Evolutionary conservation across 2,329 filamentous ascomycete species (phyloP), one percentile per base, ranked within the genome.

Genomic region (Phyllosticta ampelicida): DNA sequence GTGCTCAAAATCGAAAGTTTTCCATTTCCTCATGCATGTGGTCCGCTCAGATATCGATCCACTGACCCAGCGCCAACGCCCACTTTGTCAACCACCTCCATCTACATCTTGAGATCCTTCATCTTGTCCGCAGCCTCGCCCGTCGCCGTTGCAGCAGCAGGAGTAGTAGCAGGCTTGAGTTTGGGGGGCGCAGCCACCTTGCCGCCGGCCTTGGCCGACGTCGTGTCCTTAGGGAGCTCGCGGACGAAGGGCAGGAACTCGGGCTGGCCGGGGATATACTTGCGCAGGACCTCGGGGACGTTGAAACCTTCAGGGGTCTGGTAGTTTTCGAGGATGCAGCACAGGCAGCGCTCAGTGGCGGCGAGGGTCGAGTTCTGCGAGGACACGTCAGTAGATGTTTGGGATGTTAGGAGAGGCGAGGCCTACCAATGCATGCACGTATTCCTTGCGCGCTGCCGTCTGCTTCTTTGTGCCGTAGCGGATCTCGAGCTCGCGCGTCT

Each of bases 301-400:
- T 61, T 65, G 63, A 68, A 65, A 72, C 81, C 86, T 64, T 92
- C 87, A 68, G 90, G 85, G 0, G 86, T 94, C 78, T 99, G 94
- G 74, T 92, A 97, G 76, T 97, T 99, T 76, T 99, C 94, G 48
- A 99, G 81, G 50, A 99, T 80, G 71, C 92, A 96, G 80, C 94
- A 97, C 54, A 97, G 80, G 0, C 92, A 90, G 70, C 92, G 83
- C 70, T 95, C 91, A 1, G 92, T 96, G 18, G 92, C 92, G 72
- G 87, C 92, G 48, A 96, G 65, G 56, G 69, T 96, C 62, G 88
- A 87, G 76, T 96, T 96, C 56, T 58, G 26, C 9, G n/a, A 13
- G 21, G 10, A 16, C 23, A 26, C 23, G 23, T 9, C 9, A 8
- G 54, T 56, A 18, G 51, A 48, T 30, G 23, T 50, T n/a, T 44